Conservation (phyloP, 192 early-diverging fungal species). For the Backusella tarrabulga region DNA sequence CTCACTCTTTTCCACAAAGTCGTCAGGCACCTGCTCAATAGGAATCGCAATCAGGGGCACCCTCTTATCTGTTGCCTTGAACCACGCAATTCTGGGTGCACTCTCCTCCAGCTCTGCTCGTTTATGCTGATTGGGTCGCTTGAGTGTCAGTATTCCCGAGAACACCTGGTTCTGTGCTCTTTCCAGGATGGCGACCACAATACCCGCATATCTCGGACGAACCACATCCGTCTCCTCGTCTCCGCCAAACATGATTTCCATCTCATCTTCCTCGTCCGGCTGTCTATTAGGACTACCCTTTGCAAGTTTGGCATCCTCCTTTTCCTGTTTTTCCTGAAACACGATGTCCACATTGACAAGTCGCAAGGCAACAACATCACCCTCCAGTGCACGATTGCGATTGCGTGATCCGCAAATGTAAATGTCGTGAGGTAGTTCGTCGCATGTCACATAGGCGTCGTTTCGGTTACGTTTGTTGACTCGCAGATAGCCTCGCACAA, state of each 20-base stretch:
- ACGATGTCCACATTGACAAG: slow-evolving; percentile 68
- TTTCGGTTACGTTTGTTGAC: slow-evolving; percentile 83
- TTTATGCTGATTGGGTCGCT: slow-evolving; percentile 35
- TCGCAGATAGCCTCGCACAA: slow-evolving; percentile 74
- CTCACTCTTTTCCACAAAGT: slow-evolving; percentile 66
- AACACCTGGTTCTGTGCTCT: slow-evolving; percentile 54
- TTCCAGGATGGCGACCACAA: slow-evolving; percentile 57
- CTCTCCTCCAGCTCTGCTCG: slow-evolving; percentile 28
- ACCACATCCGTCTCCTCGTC: slow-evolving; percentile 52
- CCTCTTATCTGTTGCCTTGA: slow-evolving; percentile 83
- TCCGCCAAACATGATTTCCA: slow-evolving; percentile 46
- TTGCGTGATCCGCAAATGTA: slow-evolving; percentile 71
- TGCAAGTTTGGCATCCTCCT: slow-evolving; percentile 56
- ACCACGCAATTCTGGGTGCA: slow-evolving; percentile 68
- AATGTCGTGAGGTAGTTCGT: slow-evolving; percentile 72
- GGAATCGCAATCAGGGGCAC: slow-evolving; percentile 77
- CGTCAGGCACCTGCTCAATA: slow-evolving; percentile 63
- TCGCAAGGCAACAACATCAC: slow-evolving; percentile 75
- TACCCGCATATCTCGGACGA: slow-evolving; percentile 56
- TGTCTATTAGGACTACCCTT: slow-evolving; percentile 43
- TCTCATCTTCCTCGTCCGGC: slow-evolving; percentile 53
- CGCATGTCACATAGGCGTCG: slow-evolving; percentile 86
- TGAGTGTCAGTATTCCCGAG: slow-evolving; percentile 42
- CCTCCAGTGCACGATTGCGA: slow-evolving; percentile 83
- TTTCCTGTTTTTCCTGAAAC: slow-evolving; percentile 51